Evolutionary conservation across 768 basidiomycete species (phyloP).

Genomic region (Kwoniella bestiolae): DNA sequence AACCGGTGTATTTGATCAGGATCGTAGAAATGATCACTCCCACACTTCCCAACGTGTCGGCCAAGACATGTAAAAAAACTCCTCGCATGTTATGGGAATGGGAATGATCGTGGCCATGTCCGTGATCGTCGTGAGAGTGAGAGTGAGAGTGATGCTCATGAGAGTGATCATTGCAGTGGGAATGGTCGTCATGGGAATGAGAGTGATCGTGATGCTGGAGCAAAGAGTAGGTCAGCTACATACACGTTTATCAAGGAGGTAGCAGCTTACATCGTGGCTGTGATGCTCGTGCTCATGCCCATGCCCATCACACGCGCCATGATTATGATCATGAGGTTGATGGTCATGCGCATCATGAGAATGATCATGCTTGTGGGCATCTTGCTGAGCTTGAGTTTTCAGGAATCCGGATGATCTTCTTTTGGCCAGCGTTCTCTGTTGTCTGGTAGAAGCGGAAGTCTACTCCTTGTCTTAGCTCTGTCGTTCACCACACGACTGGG

Average conservation of each 20-base stretch:
- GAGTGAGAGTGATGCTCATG: slow-evolving; percentile 21
- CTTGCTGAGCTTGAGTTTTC: slow-evolving; percentile 13
- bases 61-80: slow-evolving; percentile 80
- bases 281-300: slow-evolving; percentile 30
- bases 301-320: neutral
- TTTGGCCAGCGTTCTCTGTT: slow-evolving; percentile 8
- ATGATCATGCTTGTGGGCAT: slow-evolving; percentile 10
- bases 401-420: slow-evolving; percentile 18
- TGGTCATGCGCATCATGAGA: slow-evolving; percentile 1
- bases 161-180: slow-evolving; percentile 26
- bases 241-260: neutral
- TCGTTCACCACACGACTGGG: neutral
- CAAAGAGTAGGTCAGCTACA: neutral
- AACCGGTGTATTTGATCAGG: slow-evolving; percentile 92
- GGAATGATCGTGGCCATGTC: slow-evolving; percentile 64
- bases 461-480: neutral
- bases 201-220: slow-evolving; percentile 43
- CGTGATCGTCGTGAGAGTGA: slow-evolving; percentile 45
- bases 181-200: slow-evolving; percentile 46
- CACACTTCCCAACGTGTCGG: slow-evolving; percentile 74
- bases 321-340: slow-evolving; percentile 10
- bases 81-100: slow-evolving; percentile 99
- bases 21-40: slow-evolving; percentile 97
- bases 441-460: slow-evolving; percentile 8
- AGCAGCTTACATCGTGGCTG: slow-evolving; percentile 19